phyloP scores from a whole-genome alignment of 805 yeast genomes.

The Wickerhamomyces chaumierensis region DNA sequence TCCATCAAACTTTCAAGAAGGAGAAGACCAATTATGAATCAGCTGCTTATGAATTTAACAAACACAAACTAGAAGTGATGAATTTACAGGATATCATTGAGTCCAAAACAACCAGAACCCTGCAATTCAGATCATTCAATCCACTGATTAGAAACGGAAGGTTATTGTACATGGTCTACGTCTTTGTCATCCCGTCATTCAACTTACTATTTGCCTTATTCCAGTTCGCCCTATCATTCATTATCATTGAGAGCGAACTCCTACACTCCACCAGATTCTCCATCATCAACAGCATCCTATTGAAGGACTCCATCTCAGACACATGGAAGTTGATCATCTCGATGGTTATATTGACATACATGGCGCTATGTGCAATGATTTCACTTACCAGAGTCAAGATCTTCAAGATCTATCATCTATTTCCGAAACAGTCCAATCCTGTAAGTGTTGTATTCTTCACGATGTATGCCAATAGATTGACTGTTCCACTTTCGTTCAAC shows the following conservation, averaged over 20 bases:
- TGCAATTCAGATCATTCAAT: conserved; percentile 20
- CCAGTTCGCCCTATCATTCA: conserved; percentile 33
- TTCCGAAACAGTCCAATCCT: conserved; percentile 59
- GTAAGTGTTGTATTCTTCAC: conserved; percentile 69
- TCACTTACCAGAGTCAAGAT: conserved; percentile 58
- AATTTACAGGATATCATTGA: conserved; percentile 47
- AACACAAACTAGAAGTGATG: conserved; percentile 35
- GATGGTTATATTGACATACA: conserved; percentile 40
- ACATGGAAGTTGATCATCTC: conserved; percentile 26
- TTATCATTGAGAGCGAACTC: conserved; percentile 63
- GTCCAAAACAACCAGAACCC: conserved; percentile 24
- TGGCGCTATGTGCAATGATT: conserved; percentile 56
- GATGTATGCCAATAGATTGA: conserved; percentile 69
- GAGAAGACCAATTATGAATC: conserved; percentile 43
- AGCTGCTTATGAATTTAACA: conserved; percentile 44
- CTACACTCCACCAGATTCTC: conserved; percentile 61
- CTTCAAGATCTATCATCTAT: conserved; percentile 69
- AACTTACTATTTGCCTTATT: conserved; percentile 32
- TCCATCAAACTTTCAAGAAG: conserved; percentile 40
- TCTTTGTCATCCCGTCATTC: conserved; percentile 33
- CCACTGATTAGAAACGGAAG: conserved; percentile 27
- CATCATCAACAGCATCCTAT: conserved; percentile 40
- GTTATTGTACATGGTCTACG: conserved; percentile 28
- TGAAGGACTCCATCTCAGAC: conserved; percentile 19
- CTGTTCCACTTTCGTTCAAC: conserved; percentile 74